Evolutionary conservation across 305 asterid species (phyloP), one percentile per base, ranked within the genome.

Genomic region (Withania somnifera): DNA sequence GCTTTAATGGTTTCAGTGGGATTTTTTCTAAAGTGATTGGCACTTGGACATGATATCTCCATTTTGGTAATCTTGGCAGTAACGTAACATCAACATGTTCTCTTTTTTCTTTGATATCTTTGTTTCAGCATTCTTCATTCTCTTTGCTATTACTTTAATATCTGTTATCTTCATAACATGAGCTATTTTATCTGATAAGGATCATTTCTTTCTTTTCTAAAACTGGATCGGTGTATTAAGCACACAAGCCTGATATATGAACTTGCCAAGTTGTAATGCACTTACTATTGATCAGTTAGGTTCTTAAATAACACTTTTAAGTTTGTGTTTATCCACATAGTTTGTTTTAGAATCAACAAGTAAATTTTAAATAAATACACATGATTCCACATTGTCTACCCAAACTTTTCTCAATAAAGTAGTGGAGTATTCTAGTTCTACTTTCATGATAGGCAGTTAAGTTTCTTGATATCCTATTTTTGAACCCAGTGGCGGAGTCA

Each of bases 1-100:
- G 92, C 90, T 78, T 86, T 95, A 78, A 93, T 92, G 98, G 87
- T 87, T 76, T 86, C 94, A 17, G 88, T 87, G 47, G 97, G 98
- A 81, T 89, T 89, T 89, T 82, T 95, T 81, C 85, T 95, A 78
- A 95, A 92, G 92, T 90, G 88, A 89, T 87, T 95, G 84, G 98
- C 97, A 3, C 88, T 90, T 76, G 94, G 91, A 87, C 89, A 91
- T 87, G 89, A 91, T 88, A 81, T 95, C 64, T 83, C 93, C 22
- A 86, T 95, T 61, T 50, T 93, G 92, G 97, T 95, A 89, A 86
- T 86, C 83, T 32, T 63, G 79, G 58, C 42, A 47, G 79, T 73
- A 73, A 0, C 22, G 6, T 73, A 24, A 3, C 60, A 47, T 24
- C 15, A 73, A 20, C 60, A 73, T 47, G 61, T 17, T 75, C 45